Conservation (phyloP, 2,329 filamentous ascomycete species). For the Aspergillus sclerotialis region DNA sequence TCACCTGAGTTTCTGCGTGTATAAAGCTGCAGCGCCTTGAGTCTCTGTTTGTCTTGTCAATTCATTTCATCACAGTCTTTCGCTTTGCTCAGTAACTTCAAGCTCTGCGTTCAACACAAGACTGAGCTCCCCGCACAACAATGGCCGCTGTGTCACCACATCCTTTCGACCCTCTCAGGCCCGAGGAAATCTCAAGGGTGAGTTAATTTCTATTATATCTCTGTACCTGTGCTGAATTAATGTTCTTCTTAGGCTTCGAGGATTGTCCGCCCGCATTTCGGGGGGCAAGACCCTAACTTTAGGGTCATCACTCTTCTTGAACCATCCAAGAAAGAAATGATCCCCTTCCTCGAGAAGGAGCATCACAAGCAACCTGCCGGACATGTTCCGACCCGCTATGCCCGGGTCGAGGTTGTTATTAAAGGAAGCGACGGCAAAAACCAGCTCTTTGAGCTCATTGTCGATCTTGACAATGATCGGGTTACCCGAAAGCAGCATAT, state of each 20-base stretch:
- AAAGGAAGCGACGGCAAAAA: conserved; percentile 3
- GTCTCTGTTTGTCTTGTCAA: neutral
- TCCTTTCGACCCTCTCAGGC: conserved; percentile 15
- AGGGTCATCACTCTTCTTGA: conserved; percentile 43
- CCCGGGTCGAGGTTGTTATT: conserved; percentile 27
- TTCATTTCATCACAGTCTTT: neutral
- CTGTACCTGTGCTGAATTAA: conserved; percentile 9
- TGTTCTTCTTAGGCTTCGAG: conserved; percentile 8
- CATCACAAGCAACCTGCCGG: conserved; percentile 23
- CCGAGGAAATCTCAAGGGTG: conserved; percentile 14
- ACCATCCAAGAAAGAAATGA: conserved; percentile 39
- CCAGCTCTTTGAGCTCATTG: conserved; percentile 7
- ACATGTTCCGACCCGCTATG: conserved; percentile 23
- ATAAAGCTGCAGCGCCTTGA: neutral
- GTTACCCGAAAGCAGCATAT: neutral
- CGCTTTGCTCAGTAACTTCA: neutral
- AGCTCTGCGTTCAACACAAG: neutral
- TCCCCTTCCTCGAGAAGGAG: conserved; percentile 32
- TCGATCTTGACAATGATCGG: conserved; percentile 4
- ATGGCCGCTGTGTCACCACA: conserved; percentile 2
- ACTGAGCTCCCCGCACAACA: neutral
- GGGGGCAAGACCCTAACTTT: conserved; percentile 31
- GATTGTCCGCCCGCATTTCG: conserved; percentile 27
- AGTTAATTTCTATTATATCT: neutral
- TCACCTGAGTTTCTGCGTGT: too few relatives aligned